Evolutionary conservation across 129 eudicot species (phyloP), one percentile per base, ranked within the genome.

Genomic region (Centaurea solstitialis): DNA sequence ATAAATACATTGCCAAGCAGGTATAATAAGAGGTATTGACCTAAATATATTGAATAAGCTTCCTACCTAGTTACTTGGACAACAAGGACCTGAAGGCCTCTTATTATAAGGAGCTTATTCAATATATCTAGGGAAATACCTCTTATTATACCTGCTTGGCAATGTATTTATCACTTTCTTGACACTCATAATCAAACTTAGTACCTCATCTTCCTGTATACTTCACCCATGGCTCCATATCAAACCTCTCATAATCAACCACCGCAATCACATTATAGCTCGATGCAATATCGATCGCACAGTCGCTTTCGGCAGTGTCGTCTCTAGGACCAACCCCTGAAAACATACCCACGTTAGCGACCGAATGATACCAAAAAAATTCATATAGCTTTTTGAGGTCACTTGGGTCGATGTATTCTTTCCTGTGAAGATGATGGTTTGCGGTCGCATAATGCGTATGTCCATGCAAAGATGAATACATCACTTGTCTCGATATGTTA

Each of bases 191-290:
- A 43, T 21, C 18, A 57, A 74, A 9, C 76, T 74, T 74, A 17
- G 87, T 84, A 39, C 87, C 87, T 78, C 84, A 79, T 74, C 84
- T 74, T n/a, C 87, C 87, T n/a, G n/a, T n/a, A n/a, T n/a, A n/a
- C n/a, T n/a, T 21, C 84, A 84, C 18, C 87, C 84, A 84, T 24
- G 72, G 77, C 69, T 74, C 30, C 53, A 41, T 6, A 9, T 1
- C 3, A 37, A 47, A 9, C 43, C 23, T 1, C 33, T 67, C 79
- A 13, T 74, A 13, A 70, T 84, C 77, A 10, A 62, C n/a, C 40
- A 62, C n/a, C 21, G 4, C 70, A 38, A 79, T 72, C 41, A 74
- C 24, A 15, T 84, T 22, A 65, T 84, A 79, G 7, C 47, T 69
- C 2, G 68, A 39, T 39, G 53, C 81, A 26, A 84, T 69, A 41